Evolutionary conservation across 257 asterid genomes (phyloP).

Genomic region (Solanum habrochaites): DNA sequence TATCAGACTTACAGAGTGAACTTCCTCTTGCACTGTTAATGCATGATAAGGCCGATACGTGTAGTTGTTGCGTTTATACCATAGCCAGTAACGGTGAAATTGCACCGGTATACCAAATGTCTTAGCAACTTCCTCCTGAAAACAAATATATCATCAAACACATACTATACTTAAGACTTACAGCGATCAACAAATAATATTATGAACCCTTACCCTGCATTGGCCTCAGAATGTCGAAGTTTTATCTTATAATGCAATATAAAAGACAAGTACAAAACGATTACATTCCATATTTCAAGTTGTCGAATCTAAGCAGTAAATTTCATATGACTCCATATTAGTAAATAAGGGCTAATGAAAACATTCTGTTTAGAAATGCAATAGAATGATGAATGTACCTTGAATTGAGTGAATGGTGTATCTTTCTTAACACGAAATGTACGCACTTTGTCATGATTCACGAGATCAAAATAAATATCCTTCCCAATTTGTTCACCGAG

Average conservation of each 20-base stretch:
- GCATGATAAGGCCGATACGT: conserved; percentile 77
- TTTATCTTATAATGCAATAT: not conserved
- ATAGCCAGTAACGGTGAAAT: conserved; percentile 73
- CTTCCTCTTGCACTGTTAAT: conserved; percentile 54
- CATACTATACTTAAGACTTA: not conserved
- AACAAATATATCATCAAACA: not conserved
- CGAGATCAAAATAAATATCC: conserved; percentile 76
- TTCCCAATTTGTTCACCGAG: conserved; percentile 59
- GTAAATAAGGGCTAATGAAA: not conserved
- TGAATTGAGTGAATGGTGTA: conserved; percentile 43
- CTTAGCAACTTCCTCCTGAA: conserved; percentile 76
- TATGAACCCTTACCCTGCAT: not conserved
- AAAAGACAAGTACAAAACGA: not conserved
- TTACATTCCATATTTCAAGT: not conserved
- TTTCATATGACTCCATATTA: not conserved
- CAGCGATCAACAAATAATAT: not conserved
- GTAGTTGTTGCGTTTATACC: conserved; percentile 81
- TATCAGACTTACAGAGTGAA: conserved; percentile 43
- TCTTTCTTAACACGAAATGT: conserved; percentile 65
- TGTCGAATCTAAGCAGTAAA: not conserved
- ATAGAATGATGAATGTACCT: conserved; percentile 30
- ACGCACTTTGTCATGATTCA: conserved; percentile 74
- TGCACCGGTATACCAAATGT: conserved; percentile 64
- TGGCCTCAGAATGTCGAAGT: not conserved
- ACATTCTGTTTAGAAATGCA: not conserved